Evolutionary conservation across 2,329 filamentous ascomycete species (phyloP).

Genomic region (Penicillium sp.): DNA sequence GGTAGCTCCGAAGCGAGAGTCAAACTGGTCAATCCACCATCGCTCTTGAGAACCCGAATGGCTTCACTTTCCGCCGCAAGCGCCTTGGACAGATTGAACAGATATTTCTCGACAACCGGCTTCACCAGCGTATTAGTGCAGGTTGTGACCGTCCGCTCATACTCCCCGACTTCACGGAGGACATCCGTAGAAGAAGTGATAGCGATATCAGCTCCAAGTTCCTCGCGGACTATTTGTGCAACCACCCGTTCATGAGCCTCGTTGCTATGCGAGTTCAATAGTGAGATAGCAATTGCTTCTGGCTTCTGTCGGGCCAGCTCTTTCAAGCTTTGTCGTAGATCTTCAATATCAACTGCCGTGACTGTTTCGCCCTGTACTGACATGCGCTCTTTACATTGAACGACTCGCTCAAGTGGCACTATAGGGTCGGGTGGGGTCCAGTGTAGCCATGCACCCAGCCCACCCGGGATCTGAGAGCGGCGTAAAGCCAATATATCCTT

Average conservation of each 20-base stretch:
- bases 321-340: conserved; percentile 41
- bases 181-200: conserved; percentile 50
- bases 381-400: conserved; percentile 49
- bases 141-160: conserved; percentile 51
- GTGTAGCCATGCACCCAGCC: conserved; percentile 52
- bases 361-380: conserved; percentile 46
- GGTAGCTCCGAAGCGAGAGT: conserved; percentile 48
- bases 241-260: conserved; percentile 45
- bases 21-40: conserved; percentile 50
- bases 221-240: conserved; percentile 42
- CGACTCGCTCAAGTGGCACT: conserved; percentile 50
- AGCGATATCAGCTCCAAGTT: conserved; percentile 45
- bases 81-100: conserved; percentile 42
- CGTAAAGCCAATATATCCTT: conserved; percentile 51
- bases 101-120: conserved; percentile 49
- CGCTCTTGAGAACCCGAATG: conserved; percentile 52
- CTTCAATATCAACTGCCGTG: conserved; percentile 40
- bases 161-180: conserved; percentile 51
- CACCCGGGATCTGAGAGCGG: conserved; percentile 53
- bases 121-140: conserved; percentile 52
- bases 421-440: conserved; percentile 50
- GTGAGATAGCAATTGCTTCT: conserved; percentile 49
- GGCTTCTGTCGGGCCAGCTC: conserved; percentile 43
- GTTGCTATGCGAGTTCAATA: conserved; percentile 52
- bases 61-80: conserved; percentile 45